Base-by-base conservation (phyloP, 345 rosid genomes). In the Turritis glabra region DNA sequence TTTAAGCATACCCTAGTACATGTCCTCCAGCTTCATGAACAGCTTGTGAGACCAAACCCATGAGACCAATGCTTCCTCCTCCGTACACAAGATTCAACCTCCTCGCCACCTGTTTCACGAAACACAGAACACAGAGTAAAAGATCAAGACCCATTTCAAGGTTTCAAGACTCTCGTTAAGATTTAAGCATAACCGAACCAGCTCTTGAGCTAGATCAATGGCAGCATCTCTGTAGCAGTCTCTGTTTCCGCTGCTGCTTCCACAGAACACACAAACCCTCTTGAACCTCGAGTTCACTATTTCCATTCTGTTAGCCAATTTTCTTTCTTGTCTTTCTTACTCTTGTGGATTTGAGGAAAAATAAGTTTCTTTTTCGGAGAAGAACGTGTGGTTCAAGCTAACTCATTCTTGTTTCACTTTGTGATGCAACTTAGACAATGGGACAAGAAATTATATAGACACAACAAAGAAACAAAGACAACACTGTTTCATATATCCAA, bases 51-150 rank as follows among this genome's bases (percentile, higher is more conserved):
- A 94, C 91, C 80, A 90, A 79, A 69, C 98, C 98, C 98, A 94
- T 94, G 15, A 94, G 83, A 46, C 96, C 98, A 77, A 88, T 84
- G 60, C 98, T 93, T 17, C 98, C 98, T 66, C 98, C 98, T 38
- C 97, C 98, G 69, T 91, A 94, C 29, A 94, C 97, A 73, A 94
- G 97, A 75, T 88, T 89, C 80, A 90, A 56, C 72, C 88, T 86
- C 69, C 81, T 94, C 21, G 69, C 82, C 55, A 94, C 88, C 98
- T 91, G 48, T 40, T 70, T 25, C 38, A 23, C 4, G 23, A 60
- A 32, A 8, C 60, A 52, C 11, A 43, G 11, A 14, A 40, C 29
- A 12, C 44, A 18, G 17, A 5, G 10, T 13, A 12, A 18, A 38
- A 27, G 62, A 30, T 69, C 46, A 70, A 64, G 47, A 71, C 23